Base-by-base conservation (phyloP, 2,329 filamentous ascomycete species). In the Rutstroemia sp. region DNA sequence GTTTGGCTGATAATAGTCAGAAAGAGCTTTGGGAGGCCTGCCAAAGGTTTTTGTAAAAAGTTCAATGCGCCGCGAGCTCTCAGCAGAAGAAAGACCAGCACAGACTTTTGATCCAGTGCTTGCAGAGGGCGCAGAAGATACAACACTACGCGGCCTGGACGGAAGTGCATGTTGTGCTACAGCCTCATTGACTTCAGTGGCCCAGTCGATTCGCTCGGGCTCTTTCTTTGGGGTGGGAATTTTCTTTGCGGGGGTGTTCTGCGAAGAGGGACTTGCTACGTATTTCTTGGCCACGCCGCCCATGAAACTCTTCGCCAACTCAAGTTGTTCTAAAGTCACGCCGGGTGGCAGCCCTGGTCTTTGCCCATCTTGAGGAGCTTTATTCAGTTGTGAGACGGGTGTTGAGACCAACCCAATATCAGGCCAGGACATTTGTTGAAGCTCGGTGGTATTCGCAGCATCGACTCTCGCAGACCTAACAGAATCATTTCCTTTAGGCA, bases 1-100 rank as follows among this genome's bases (percentile, higher is more conserved):
- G 2, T 63, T 64, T 2, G 64, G 65, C 47, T 67, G 64, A 16
- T 56, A 58, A n/a, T 63, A 47, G 21, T 62, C 61, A 27, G 58
- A 57, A 2, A 48, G n/a, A 14, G 8, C 16, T 38, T 56, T 62
- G 1, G 60, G 61, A 3, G 10, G 4, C 1, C 54, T 42, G 12
- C 58, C 61, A 52, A 63, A 48, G 3, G 27, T 38, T 38, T 56
- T 52, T 9, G 53, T 52, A 30, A 62, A 63, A 8, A 55, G 41
- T 14, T 58, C 38, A 14, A 59, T 48, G 16, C 63, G 45, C 9
- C 34, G n/a, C 19, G 42, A 16, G 4, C 19, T 39, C 39, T 49
- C 52, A 37, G 47, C 7, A 12, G 9, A 7, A 10, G 17, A 16
- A 16, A 7, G 42, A 17, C 37, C 34, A 12, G 30, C 14, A 25